These are phyloP conservation scores for Trichopus zeylanicus DNA, from an alignment of 116 monocot genomes.

Conservation along the genomic window DNA sequence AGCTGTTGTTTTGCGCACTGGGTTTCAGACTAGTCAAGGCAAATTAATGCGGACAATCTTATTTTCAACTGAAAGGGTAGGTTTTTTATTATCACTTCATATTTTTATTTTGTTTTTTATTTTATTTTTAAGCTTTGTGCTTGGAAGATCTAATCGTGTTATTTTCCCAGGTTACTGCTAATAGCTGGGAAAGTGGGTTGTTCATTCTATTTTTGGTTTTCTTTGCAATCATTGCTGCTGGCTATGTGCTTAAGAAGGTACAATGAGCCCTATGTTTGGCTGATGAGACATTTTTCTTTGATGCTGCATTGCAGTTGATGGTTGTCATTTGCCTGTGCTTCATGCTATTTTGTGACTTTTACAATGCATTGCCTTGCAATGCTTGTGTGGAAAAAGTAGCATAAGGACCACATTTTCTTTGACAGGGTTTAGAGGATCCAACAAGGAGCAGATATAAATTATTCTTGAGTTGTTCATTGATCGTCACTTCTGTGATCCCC, in stretches of 20 bases:
- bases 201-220: slow-evolving; percentile 95
- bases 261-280: neutral
- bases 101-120: neutral
- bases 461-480: slow-evolving; percentile 94
- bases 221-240: slow-evolving; percentile 97
- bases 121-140: neutral
- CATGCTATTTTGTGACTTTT: neutral
- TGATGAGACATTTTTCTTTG: neutral
- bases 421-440: slow-evolving; percentile 95
- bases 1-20: slow-evolving; percentile 86
- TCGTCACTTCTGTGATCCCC: slow-evolving; percentile 95
- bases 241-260: slow-evolving; percentile 98
- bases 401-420: neutral
- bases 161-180: slow-evolving; percentile 85
- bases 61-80: slow-evolving; percentile 96
- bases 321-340: no score
- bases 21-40: slow-evolving; percentile 98
- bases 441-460: slow-evolving; percentile 98
- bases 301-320: no score
- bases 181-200: slow-evolving; percentile 95
- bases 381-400: neutral
- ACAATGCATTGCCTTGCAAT: neutral
- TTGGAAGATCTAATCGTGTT: slow-evolving; percentile 3
- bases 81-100: slow-evolving; percentile 5
- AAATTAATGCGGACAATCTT: slow-evolving; percentile 97